phyloP scores from a whole-genome alignment of 1,284 basidiomycete genomes.

The Fomes fomentarius region DNA sequence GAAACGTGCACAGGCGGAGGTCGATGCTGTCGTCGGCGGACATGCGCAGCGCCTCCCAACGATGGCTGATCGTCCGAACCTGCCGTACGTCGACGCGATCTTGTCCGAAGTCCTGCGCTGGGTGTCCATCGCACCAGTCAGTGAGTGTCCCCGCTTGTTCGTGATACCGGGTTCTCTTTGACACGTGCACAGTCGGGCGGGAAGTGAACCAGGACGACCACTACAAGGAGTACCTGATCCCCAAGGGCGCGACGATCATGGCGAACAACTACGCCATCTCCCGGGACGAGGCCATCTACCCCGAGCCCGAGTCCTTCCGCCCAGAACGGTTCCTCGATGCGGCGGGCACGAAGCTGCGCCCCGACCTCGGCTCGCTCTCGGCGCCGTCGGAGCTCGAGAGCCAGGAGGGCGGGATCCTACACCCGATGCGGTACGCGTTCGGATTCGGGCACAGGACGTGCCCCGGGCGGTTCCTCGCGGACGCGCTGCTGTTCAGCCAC shows the following conservation, averaged over 20 bases:
- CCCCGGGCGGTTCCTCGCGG: slow-evolving; percentile 24
- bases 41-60: slow-evolving; percentile 34
- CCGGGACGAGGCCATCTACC: slow-evolving; percentile 22
- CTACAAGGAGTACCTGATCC: slow-evolving; percentile 32
- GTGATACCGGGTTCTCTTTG: neutral
- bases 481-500: slow-evolving; percentile 26
- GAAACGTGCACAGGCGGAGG: slow-evolving; percentile 36
- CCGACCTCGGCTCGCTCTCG: slow-evolving; percentile 7
- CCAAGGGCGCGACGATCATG: slow-evolving; percentile 32
- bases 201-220: slow-evolving; percentile 30
- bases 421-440: slow-evolving; percentile 35
- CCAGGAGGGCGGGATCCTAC: too few relatives aligned
- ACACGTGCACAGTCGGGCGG: slow-evolving; percentile 21
- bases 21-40: slow-evolving; percentile 36
- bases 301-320: slow-evolving; percentile 25
- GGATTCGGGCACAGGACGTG: slow-evolving; percentile 23
- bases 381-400: too few relatives aligned
- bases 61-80: slow-evolving; percentile 33
- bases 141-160: slow-evolving; percentile 10
- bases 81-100: slow-evolving; percentile 37
- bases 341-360: slow-evolving; percentile 18
- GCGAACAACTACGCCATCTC: slow-evolving; percentile 30
- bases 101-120: slow-evolving; percentile 39
- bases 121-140: slow-evolving; percentile 35
- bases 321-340: slow-evolving; percentile 24